Evolutionary conservation across 2,329 filamentous ascomycete genomes (phyloP).

Genomic region (Xylariaceae sp.): DNA sequence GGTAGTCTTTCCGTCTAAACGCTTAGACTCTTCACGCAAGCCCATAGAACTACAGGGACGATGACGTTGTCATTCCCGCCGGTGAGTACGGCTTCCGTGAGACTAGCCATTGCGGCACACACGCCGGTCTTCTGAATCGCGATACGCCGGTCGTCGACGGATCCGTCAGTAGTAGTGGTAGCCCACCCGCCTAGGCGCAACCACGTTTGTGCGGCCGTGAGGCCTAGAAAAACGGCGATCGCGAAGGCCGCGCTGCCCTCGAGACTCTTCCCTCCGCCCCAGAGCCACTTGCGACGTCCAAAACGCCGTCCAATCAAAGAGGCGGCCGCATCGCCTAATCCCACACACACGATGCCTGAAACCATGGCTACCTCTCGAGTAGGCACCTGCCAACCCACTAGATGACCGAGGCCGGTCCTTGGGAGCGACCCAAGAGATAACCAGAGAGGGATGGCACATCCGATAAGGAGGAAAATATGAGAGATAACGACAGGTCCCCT

Average conservation of each 20-base stretch:
- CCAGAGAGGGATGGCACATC: conserved; percentile 93
- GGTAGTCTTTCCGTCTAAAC: conserved; percentile 36
- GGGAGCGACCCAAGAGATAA: conserved; percentile 68
- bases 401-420: conserved; percentile 50
- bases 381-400: conserved; percentile 69
- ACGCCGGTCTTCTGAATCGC: conserved; percentile 65
- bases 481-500: conserved; percentile 91
- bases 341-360: conserved; percentile 87
- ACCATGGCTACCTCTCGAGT: conserved; percentile 82
- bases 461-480: conserved; percentile 91
- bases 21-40: conserved; percentile 74
- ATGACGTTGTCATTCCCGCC: conserved; percentile 98
- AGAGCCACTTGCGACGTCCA: conserved; percentile 86
- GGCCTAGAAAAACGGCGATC: conserved; percentile 67
- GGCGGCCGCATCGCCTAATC: conserved; percentile 89
- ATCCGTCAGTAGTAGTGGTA: conserved; percentile 63
- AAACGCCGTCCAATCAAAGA: conserved; percentile 83
- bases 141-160: conserved; percentile 57
- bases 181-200: conserved; percentile 72
- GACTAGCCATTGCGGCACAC: conserved; percentile 74
- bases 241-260: conserved; percentile 84
- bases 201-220: conserved; percentile 68
- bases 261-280: conserved; percentile 93
- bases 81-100: conserved; percentile 91
- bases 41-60: conserved; percentile 88